Percentiles rank a stretch among this genome's conserved stretches.
These are phyloP conservation scores for Spathaspora sp. DNA, from an alignment of 805 yeast genomes.

Conservation along the genomic window DNA sequence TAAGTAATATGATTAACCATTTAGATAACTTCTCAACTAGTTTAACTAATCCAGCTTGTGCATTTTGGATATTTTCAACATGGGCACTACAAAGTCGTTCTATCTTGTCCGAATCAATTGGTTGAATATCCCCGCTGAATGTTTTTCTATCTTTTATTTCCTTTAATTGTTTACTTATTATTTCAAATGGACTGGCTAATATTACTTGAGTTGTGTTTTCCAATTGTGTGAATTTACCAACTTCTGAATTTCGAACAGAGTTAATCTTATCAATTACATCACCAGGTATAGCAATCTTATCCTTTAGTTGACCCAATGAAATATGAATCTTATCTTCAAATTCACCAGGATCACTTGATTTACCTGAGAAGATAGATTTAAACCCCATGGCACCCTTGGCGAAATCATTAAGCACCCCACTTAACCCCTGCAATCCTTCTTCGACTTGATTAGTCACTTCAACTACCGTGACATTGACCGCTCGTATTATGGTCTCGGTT, in stretches of 20 bases:
- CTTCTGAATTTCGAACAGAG: conserved; percentile 37
- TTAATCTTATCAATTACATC: conserved; percentile 58
- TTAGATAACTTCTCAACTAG: conserved; percentile 33
- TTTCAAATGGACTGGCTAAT: conserved; percentile 58
- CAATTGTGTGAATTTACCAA: conserved; percentile 67
- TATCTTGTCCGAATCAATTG: neutral
- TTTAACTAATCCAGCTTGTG: conserved; percentile 28
- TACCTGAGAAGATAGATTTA: conserved; percentile 7
- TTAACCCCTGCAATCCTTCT: conserved; percentile 59
- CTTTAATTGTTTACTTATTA: conserved; percentile 38
- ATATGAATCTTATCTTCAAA: conserved; percentile 49
- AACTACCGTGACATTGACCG: conserved; percentile 59
- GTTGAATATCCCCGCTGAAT: conserved; percentile 2
- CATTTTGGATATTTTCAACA: conserved; percentile 23
- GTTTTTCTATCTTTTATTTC: conserved; percentile 9
- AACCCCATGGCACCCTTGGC: conserved; percentile 34
- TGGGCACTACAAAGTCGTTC: conserved; percentile 3
- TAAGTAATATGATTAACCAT: conserved; percentile 30
- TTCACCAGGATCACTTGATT: conserved; percentile 7
- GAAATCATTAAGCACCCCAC: conserved; percentile 54
- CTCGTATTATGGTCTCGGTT: conserved; percentile 55
- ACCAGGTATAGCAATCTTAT: conserved; percentile 59
- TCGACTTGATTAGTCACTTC: conserved; percentile 59
- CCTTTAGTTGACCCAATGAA: conserved; percentile 50
- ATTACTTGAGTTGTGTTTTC: conserved; percentile 53